Base-by-base conservation (phyloP, 768 basidiomycete species). In the Tremella yokohamensis region DNA sequence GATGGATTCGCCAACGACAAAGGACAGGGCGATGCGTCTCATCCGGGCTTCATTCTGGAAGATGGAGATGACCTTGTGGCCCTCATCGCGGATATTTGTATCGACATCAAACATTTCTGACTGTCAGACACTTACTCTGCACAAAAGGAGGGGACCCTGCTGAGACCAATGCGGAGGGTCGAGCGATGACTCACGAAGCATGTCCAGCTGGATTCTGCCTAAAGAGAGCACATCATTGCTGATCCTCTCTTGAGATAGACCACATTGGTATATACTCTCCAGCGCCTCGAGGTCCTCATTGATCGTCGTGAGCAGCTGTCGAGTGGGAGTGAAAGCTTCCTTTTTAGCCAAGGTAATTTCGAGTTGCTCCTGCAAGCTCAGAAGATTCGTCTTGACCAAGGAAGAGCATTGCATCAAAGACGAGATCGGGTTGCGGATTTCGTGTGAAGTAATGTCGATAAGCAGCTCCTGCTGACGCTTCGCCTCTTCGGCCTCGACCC, bases 151-250 rank as follows among this genome's bases (percentile, higher is more conserved):
- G 52, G 20, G n/a, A 1, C 8, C 13, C 26, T 38, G 39, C 39
- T 40, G 39, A 11, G 18, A 40, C 12, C 11, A 40, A 40, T 40
- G 18, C 18, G 39, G 12, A 11, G 18, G 12, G 18, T 40, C 18
- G 12, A 40, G 4, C 42, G 15, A 22, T 19, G 13, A 56, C 66
- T 56, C 58, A 69, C 67, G 68, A 1, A 77, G 70, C 68, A 72
- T 76, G 59, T 75, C 73, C 3, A 80, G 65, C 56, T 79, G 78
- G 44, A 79, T 77, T 37, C 78, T 61, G 18, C 77, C 79, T 13
- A 80, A 61, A 13, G 78, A 77, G 11, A 79, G 68, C 0, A 79
- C 76, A 59, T 80, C 79, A 57, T 79, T 78, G 34, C 76, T 73
- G 25, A 80, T 79, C 48, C 77, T 58, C 49, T 77, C 76, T 61